Evolutionary conservation across 2,329 filamentous ascomycete species (phyloP).

Genomic region (Xylariaceae sp.): DNA sequence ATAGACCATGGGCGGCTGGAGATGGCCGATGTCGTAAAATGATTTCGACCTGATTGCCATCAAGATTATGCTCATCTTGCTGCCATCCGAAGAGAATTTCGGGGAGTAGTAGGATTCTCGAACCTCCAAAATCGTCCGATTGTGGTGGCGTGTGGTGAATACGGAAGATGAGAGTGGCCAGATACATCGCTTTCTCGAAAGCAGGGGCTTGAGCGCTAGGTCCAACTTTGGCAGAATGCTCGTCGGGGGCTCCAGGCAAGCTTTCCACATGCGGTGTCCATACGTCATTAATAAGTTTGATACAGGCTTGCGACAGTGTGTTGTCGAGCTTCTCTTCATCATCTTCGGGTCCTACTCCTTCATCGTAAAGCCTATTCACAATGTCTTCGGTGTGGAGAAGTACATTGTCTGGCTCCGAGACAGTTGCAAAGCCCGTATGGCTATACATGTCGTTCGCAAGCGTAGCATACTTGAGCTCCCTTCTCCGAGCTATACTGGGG

Average conservation of each 20-base stretch:
- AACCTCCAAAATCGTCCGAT: constrained; percentile 45
- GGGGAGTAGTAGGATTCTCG: constrained; percentile 64
- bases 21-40: constrained; percentile 70
- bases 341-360: constrained; percentile 62
- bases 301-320: constrained; percentile 60
- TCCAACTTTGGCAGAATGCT: constrained; percentile 67
- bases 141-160: constrained; percentile 71
- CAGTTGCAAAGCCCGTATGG: constrained; percentile 60
- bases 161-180: constrained; percentile 78
- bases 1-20: constrained; percentile 76
- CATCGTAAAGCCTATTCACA: constrained; percentile 68
- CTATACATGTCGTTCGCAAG: constrained; percentile 75
- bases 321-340: constrained; percentile 62
- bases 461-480: constrained; percentile 68
- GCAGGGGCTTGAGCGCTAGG: constrained; percentile 66
- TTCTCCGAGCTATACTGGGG: constrained; percentile 47
- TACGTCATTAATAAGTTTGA: constrained; percentile 54
- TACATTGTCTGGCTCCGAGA: constrained; percentile 73
- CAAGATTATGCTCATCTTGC: constrained; percentile 74
- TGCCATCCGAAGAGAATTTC: constrained; percentile 86
- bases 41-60: constrained; percentile 68
- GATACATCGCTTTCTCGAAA: constrained; percentile 76
- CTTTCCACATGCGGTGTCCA: constrained; percentile 62
- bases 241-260: constrained; percentile 55
- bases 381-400: constrained; percentile 78